Evolutionary conservation across 805 yeast species (phyloP), one percentile per base, ranked within the genome.

Genomic region (Hemisphaericaspora nanyangensis): DNA sequence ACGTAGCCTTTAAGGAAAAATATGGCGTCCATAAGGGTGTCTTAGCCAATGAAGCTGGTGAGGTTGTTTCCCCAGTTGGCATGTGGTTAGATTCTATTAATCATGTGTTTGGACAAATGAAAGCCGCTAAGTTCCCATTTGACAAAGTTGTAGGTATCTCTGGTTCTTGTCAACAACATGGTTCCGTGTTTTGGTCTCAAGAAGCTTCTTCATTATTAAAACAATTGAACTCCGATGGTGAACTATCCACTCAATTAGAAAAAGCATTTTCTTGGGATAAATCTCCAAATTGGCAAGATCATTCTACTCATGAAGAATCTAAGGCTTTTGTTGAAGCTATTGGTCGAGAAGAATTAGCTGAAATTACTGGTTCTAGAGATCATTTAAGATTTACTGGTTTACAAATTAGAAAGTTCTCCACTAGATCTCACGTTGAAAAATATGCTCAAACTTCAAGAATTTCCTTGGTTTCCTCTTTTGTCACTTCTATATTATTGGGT

Each of bases 201-300:
- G 49, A 62, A 6, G 81, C 85, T 0, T 57, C 61, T 1, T 43
- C 47, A 0, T 45, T 69, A 3, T 65, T 88, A 37, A 31, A 43
- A 1, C 42, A 49, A 0, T 60, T 85, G 40, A 47, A 66, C 0
- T 19, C 53, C 0, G 43, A 48, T 4, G 35, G 51, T 10, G 43
- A 66, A 2, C 62, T 85, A 35, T 55, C 66, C 27, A 70, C 65
- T 1, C 85, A 75, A 45, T 51, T 85, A 28, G 49, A 51, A 16
- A 48, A 49, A 1, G 82, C 84, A 1, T 82, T 86, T 47, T 68
- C 91, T 1, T 71, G 79, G 49, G 66, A 72, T 5, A 70, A 70
- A 29, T 82, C 95, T 4, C 95, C 96, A 7, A 89, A 90, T 55
- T 89, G 97, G 97, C 97, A 89, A 60, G 96, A 89, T 54, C 95